Conservation (phyloP, 495 filamentous ascomycete species). For the Apiosordaria backusii region DNA sequence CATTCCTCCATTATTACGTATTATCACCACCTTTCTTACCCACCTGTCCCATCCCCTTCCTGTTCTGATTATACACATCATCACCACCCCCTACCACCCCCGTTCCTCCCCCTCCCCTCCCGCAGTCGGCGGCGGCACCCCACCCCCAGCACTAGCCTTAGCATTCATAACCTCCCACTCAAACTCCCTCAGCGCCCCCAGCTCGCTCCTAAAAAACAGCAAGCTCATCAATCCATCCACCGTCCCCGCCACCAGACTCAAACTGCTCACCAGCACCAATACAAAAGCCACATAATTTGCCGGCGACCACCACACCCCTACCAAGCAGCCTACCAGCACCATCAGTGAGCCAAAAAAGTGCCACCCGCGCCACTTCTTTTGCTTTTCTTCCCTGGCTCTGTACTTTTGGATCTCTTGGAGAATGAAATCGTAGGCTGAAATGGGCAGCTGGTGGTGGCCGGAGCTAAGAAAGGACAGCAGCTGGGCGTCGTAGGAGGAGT, state of each 20-base stretch:
- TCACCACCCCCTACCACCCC: slow-evolving; percentile 8
- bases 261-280: slow-evolving; percentile 69
- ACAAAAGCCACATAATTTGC: slow-evolving; percentile 75
- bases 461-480: slow-evolving; percentile 20
- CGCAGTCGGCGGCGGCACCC: not conserved
- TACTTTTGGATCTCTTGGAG: slow-evolving; percentile 64
- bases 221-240: slow-evolving; percentile 82
- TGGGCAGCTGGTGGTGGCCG: slow-evolving; percentile 20
- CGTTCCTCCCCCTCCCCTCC: not conserved
- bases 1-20: too few relatives aligned
- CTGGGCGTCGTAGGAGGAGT: slow-evolving; percentile 29
- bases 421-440: slow-evolving; percentile 66
- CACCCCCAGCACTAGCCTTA: slow-evolving; percentile 35
- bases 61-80: too few relatives aligned
- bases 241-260: slow-evolving; percentile 70
- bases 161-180: slow-evolving; percentile 87
- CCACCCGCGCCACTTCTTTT: slow-evolving; percentile 62
- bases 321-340: slow-evolving; percentile 64
- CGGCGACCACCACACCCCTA: slow-evolving; percentile 82
- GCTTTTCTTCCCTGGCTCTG: slow-evolving; percentile 59
- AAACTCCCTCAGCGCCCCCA: slow-evolving; percentile 86
- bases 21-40: too few relatives aligned
- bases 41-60: too few relatives aligned
- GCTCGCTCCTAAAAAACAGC: slow-evolving; percentile 77
- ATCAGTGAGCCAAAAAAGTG: slow-evolving; percentile 69